Evolutionary conservation across 768 basidiomycete species (phyloP).

Genomic region (Scleroderma bovista): DNA sequence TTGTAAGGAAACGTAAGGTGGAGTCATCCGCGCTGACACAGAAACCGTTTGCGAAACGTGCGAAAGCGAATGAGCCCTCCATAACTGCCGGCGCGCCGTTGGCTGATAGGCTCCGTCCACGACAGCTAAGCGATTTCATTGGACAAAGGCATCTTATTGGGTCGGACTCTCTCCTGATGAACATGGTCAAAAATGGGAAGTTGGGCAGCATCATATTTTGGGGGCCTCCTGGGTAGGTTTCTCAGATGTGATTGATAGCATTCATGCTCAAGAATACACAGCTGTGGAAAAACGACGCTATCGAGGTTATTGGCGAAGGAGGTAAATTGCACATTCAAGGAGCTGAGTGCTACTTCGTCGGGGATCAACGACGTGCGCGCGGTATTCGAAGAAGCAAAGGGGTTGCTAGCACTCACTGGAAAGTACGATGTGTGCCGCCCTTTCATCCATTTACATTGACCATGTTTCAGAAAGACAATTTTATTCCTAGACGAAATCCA

Average conservation of each 20-base stretch:
- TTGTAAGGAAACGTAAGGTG: conserved; percentile 25
- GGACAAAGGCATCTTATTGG: conserved; percentile 66
- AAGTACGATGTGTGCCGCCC: conserved; percentile 37
- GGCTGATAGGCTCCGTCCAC: conserved; percentile 70
- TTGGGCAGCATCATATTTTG: conserved; percentile 63
- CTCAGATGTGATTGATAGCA: not conserved
- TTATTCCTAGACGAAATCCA: conserved; percentile 85
- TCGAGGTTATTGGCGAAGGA: conserved; percentile 63
- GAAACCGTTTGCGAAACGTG: conserved; percentile 15
- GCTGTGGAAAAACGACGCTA: conserved; percentile 72
- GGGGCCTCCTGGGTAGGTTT: conserved; percentile 65
- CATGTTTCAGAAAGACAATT: conserved; percentile 50
- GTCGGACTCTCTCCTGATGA: conserved; percentile 50
- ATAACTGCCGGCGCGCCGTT: conserved; percentile 44
- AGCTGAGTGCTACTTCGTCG: conserved; percentile 68
- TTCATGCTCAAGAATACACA: conserved; percentile 14
- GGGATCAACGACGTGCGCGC: conserved; percentile 65
- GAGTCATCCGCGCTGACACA: conserved; percentile 9
- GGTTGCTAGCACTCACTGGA: conserved; percentile 56
- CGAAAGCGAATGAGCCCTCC: conserved; percentile 17
- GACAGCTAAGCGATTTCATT: conserved; percentile 56
- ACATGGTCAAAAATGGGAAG: conserved; percentile 43
- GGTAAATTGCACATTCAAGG: conserved; percentile 60
- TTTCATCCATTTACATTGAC: conserved; percentile 1
- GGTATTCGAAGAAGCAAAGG: conserved; percentile 75